Conservation (phyloP, 306 rosid genomes). For the Trifolium pratense region DNA sequence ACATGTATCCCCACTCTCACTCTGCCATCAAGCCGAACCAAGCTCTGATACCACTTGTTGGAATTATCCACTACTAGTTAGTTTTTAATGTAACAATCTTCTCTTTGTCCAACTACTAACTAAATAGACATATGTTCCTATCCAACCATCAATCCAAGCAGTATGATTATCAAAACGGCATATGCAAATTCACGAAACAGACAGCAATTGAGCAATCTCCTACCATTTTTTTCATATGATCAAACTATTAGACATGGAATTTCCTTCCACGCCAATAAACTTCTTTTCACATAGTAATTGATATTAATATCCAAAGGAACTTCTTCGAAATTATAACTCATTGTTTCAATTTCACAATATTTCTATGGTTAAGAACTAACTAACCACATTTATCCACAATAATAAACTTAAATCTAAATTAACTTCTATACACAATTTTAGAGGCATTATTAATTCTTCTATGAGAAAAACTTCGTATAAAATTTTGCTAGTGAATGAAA, state of each 20-base stretch:
- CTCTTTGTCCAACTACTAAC: slow-evolving; percentile 29
- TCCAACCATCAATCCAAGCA: slow-evolving; percentile 2
- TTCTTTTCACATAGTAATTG: background rate
- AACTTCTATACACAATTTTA: background rate
- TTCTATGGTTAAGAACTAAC: slow-evolving; percentile 26
- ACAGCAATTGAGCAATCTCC: slow-evolving; percentile 13
- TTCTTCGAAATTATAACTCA: slow-evolving; percentile 20
- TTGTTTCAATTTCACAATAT: slow-evolving; percentile 24
- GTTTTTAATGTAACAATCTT: no score
- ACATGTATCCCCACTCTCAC: no score
- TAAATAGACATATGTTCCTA: slow-evolving; percentile 8
- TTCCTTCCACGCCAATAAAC: background rate
- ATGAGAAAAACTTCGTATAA: slow-evolving; percentile 2
- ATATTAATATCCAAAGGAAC: background rate
- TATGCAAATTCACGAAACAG: background rate
- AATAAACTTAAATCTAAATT: background rate
- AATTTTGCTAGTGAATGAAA: background rate
- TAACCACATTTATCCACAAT: slow-evolving; percentile 6
- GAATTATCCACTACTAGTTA: no score
- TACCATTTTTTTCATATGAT: slow-evolving; percentile 16
- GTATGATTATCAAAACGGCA: slow-evolving; percentile 5
- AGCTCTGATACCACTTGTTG: no score
- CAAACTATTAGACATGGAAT: background rate
- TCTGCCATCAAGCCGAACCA: no score
- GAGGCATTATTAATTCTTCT: slow-evolving; percentile 14